phyloP scores from a whole-genome alignment of 2,329 filamentous ascomycete genomes.

The Grosmannia clavigera region DNA sequence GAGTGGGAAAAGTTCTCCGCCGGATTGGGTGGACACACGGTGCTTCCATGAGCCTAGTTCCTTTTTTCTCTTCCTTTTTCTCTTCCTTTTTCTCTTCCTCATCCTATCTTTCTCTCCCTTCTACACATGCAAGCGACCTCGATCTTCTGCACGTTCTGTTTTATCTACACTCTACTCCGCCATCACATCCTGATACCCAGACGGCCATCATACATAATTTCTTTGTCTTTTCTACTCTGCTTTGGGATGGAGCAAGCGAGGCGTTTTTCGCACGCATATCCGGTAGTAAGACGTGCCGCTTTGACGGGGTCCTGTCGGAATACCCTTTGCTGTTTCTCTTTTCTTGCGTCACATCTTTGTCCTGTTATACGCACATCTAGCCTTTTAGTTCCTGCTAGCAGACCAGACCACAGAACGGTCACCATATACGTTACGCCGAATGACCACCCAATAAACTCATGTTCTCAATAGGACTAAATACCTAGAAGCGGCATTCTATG shows the following conservation, averaged over 20 bases:
- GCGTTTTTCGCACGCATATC: neutral
- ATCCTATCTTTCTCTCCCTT: neutral
- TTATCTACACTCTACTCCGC: neutral
- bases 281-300: neutral
- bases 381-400: neutral
- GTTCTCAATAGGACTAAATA: neutral
- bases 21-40: conserved; percentile 31
- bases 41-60: neutral
- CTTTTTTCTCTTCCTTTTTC: neutral
- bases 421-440: neutral
- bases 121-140: neutral
- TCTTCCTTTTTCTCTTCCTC: neutral
- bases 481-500: neutral
- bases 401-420: neutral
- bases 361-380: neutral
- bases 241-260: neutral
- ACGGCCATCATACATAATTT: neutral
- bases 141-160: neutral
- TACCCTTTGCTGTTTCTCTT: neutral
- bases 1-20: conserved; percentile 33
- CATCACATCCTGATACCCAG: conserved; percentile 8
- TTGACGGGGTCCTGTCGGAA: neutral
- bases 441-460: neutral
- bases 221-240: neutral
- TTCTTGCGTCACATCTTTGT: neutral